Base-by-base conservation (phyloP, 352 stramenopile species). In the Globisporangium viniferum region DNA sequence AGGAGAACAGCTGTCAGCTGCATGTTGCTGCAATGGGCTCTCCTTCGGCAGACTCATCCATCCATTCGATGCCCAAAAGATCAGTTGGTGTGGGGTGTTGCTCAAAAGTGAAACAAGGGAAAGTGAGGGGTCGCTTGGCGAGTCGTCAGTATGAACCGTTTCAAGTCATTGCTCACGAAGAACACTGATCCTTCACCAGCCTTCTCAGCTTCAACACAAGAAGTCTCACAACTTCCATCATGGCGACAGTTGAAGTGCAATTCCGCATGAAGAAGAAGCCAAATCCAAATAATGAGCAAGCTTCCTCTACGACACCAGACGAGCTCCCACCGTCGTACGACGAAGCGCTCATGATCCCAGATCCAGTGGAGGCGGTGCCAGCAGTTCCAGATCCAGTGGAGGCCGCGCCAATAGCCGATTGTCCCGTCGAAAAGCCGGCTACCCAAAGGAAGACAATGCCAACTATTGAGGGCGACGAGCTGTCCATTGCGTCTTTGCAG, bases 301-400 rank as follows among this genome's bases (percentile, higher is more conserved):
- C 39, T n/a, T 7, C 9, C 0, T 20, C n/a, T 2, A n/a, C 10
- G 15, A 3, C 9, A 4, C 33, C 33, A 4, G 31, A 36, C 7
- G 61, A 72, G 2, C 29, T 48, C 5, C 74, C 80, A 18, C 78
- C 78, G 33, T 75, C 70, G 7, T 88, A 88, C 15, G 70, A 88
- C 12, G 64, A 82, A 62, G 78, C 78, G 6, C 58, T 81, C 24
- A 81, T 78, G 71, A 56, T 78, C 3, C 70, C 72, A n/a, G 66
- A 62, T 22, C 4, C 35, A 48, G 18, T n/a, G 18, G 35, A 61
- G 6, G 46, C 14, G n/a, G 12, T n/a, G 7, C 9, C 8, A 7
- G 20, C 5, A 46, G 20, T 20, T 33, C 31, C 31, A 33, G 31
- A 5, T 7, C 54, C 2, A 10, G 18, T 15, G n/a, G 29, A 3